These are phyloP conservation scores for Ganoderma multipileum DNA, from an alignment of 1,284 basidiomycete genomes.

Conservation along the genomic window DNA sequence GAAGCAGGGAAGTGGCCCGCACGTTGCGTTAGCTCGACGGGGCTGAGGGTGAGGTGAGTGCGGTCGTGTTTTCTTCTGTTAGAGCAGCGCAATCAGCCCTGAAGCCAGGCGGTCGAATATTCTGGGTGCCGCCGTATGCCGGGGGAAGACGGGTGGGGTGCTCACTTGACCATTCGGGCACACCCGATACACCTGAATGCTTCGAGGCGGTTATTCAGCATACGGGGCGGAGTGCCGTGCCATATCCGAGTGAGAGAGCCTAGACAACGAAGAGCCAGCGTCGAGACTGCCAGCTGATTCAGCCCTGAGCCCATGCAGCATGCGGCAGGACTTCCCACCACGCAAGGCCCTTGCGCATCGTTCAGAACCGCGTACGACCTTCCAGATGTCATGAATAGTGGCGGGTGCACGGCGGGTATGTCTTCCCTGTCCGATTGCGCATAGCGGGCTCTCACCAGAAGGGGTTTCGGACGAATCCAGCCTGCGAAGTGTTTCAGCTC, in stretches of 20 bases:
- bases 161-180: slow-evolving; percentile 1
- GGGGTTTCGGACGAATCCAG: background rate
- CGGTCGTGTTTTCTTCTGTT: background rate
- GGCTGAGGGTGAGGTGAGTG: background rate
- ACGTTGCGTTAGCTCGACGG: background rate
- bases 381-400: background rate
- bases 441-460: slow-evolving; percentile 5
- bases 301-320: background rate
- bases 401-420: background rate
- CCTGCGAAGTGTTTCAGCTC: slow-evolving; percentile 2
- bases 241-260: background rate
- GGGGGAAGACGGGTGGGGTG: background rate
- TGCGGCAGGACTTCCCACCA: background rate
- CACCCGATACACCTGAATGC: background rate
- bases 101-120: background rate
- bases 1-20: background rate
- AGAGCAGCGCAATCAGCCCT: background rate
- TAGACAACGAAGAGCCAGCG: background rate
- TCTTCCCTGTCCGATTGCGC: slow-evolving; percentile 7
- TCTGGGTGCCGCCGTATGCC: background rate
- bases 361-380: background rate
- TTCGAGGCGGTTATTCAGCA: background rate
- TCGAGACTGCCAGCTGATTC: background rate
- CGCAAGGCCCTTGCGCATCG: background rate
- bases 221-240: background rate